A percentile compares a stretch with the other conserved stretches of the same genome.
Conservation (phyloP, 1,139 yeast species). For the Geotrichum candidum region DNA sequence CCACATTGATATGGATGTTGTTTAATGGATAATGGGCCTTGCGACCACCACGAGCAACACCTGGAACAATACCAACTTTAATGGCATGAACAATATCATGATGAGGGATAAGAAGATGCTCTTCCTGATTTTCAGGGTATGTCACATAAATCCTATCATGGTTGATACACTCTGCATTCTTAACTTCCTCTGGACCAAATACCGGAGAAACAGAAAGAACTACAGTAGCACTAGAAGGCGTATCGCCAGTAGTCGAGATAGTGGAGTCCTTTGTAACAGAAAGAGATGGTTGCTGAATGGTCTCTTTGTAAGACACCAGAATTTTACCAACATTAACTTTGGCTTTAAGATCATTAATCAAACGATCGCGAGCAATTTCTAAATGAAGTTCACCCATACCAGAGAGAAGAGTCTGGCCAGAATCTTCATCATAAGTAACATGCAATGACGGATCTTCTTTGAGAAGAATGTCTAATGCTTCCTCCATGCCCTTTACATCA, state of each 20-base stretch:
- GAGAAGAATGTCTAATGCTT: conserved; percentile 56
- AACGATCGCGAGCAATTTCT: conserved; percentile 76
- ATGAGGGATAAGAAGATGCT: conserved; percentile 27
- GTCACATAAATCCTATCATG: conserved; percentile 40
- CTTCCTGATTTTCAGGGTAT: conserved; percentile 26
- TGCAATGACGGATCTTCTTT: conserved; percentile 81
- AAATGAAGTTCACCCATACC: conserved; percentile 97
- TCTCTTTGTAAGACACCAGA: conserved; percentile 84
- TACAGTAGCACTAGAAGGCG: conserved; percentile 28
- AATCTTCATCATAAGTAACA: conserved; percentile 67
- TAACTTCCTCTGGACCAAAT: conserved; percentile 33
- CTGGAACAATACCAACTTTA: conserved; percentile 47
- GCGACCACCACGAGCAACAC: conserved; percentile 75
- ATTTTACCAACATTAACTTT: conserved; percentile 73
- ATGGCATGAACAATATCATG: conserved; percentile 31
- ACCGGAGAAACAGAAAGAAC: conserved; percentile 48
- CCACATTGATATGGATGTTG: conserved; percentile 51
- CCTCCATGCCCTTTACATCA: conserved; percentile 63
- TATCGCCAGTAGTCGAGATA: conserved; percentile 8
- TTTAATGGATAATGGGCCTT: conserved; percentile 57
- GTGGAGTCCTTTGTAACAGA: conserved; percentile 27
- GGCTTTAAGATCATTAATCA: conserved; percentile 74
- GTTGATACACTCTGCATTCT: conserved; percentile 29
- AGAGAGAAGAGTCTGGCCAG: conserved; percentile 79
- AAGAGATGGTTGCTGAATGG: conserved; percentile 34